Base-by-base conservation (phyloP, 2,329 filamentous ascomycete species). In the Paracorniculantispora psalliotae region DNA sequence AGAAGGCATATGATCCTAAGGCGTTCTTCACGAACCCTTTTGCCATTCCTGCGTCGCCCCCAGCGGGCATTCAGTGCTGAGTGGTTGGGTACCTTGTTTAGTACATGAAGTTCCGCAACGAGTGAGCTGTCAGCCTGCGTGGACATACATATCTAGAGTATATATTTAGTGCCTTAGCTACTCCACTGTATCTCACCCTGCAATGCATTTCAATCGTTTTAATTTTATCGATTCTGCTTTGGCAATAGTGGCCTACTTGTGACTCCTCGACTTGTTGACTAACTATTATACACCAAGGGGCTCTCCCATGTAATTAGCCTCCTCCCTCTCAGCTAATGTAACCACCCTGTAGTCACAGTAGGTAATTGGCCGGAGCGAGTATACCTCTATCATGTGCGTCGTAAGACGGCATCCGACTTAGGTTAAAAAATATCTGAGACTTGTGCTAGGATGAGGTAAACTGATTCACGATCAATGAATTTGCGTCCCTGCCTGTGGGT, bases 1-100 rank as follows among this genome's bases (percentile, higher is more conserved):
- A 64, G 60, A 48, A 37, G n/a, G 59, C 59, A 28, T 62, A 61
- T 26, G 61, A 64, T 37, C 57, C 53, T 12, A 28, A 35, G 13
- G 46, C 48, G 21, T 61, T 63, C 37, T 63, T 64, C 39, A 47
- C 48, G 9, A 63, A 62, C 41, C 59, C 59, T 4, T 21, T 59
- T 17, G 26, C 44, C 23, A 61, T 63, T 39, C 49, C 51, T 23
- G 26, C 50, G 13, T 7, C 28, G 50, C 23, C 47, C 4, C 47
- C 47, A 19, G 28, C 23, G 4, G 47, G 47, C 4, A 19, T 50
- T 13, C 19, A 50, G 3, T 50, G 47, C 26, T 50, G 43, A 46
- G 43, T 46, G 43, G 43, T 46, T 26, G n/a, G 17, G 5, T 6
- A 7, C 17, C 6, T 17, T 23, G 21, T 46, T 15, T 46, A 46